These are phyloP conservation scores for Yamadazyma endophytica DNA, from an alignment of 805 yeast species.

Conservation along the genomic window DNA sequence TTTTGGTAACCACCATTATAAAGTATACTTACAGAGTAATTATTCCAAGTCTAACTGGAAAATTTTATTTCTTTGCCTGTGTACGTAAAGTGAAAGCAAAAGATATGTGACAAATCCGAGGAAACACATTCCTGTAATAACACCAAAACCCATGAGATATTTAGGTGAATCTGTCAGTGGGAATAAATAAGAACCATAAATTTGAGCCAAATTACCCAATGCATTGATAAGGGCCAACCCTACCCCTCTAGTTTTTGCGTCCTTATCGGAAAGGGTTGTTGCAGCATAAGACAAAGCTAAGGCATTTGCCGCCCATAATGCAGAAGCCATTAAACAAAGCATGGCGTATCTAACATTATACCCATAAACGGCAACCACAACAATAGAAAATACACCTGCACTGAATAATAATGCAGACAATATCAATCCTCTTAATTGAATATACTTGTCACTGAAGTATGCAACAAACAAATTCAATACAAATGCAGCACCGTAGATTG, in stretches of 20 bases:
- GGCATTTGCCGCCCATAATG: constrained; percentile 11
- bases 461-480: constrained; percentile 5
- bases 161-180: constrained; percentile 8
- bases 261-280: constrained; percentile 9
- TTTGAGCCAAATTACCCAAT: constrained; percentile 9
- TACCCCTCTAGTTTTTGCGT: constrained; percentile 8
- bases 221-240: constrained; percentile 9
- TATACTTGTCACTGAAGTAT: constrained; percentile 5
- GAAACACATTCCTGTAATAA: constrained; percentile 11
- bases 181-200: constrained; percentile 9
- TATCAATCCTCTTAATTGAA: constrained; percentile 4
- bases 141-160: constrained; percentile 11
- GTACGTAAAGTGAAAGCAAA: constrained; percentile 7
- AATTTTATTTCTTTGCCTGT: too few species aligned
- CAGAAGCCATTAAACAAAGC: constrained; percentile 10
- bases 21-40: too few species aligned
- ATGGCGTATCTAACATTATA: constrained; percentile 8
- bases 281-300: constrained; percentile 9
- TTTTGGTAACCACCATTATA: too few species aligned
- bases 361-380: constrained; percentile 6
- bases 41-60: too few species aligned
- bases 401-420: constrained; percentile 5
- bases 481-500: constrained; percentile 8
- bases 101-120: constrained; percentile 5
- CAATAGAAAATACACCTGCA: constrained; percentile 6